Base-by-base conservation (phyloP, 257 asterid genomes). In the Salvia splendens region DNA sequence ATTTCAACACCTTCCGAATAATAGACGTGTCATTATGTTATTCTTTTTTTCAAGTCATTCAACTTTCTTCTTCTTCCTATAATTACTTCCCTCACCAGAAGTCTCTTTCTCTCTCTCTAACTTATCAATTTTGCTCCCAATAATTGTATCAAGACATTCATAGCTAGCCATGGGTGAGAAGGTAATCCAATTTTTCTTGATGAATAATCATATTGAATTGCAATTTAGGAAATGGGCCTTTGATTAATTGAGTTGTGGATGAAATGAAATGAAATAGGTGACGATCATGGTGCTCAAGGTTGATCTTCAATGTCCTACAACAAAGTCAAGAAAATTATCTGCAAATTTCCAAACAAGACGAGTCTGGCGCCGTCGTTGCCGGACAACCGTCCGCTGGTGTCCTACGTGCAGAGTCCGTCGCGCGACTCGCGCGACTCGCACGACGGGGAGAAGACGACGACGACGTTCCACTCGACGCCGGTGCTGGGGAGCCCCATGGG, bases 331-430 rank as follows among this genome's bases (percentile, higher is more conserved):
- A 92, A 87, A 78, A 71, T 82, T 8, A 87, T 92, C 64, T 84
- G 91, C 90, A 83, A 78, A 78, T 80, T 83, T 14, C 97, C 96
- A n/a, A n/a, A n/a, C n/a, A n/a, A n/a, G 3, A 83, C 97, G n/a
- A 92, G 98, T 71, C 35, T 87, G 14, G 98, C 97, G 1, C 95
- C 90, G 17, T 92, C 98, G 7, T 92, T 96, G 32, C 98, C 98
- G 64, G 95, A 89, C 73, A 80, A 54, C 51, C 77, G 97, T 5
- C 89, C 95, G 1, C 84, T 88, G 16, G 97, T 66, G n/a, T 92
- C 87, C 83, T 89, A 77, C 85, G 98, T 92, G 51, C 97, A 92
- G 77, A 92, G 98, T 78, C 98, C 98, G 0, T 87, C 98, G 0
- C 86, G 93, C 20, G 95, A 88, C n/a, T n/a, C n/a, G n/a, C n/a